A percentile compares a stretch with the other conserved stretches of the same genome.
These are phyloP conservation scores for Xylaria polymorpha DNA, from an alignment of 2,329 filamentous ascomycete genomes.

Conservation along the genomic window DNA sequence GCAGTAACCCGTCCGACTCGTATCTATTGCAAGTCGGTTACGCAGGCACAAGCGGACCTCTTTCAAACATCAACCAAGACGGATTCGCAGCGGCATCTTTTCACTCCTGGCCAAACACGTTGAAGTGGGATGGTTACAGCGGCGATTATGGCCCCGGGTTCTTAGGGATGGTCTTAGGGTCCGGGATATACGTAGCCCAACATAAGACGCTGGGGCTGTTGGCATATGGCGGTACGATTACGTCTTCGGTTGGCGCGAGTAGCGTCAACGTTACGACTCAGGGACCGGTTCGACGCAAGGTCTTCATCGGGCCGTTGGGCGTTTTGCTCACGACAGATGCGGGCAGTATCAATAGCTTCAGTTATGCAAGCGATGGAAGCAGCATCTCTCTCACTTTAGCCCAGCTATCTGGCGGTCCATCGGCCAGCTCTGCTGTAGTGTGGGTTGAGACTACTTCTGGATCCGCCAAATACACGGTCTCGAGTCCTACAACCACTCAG, in stretches of 20 bases:
- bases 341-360: slow-evolving; percentile 55
- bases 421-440: slow-evolving; percentile 47
- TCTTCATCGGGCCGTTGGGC: slow-evolving; percentile 61
- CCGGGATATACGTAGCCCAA: slow-evolving; percentile 61
- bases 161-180: slow-evolving; percentile 62
- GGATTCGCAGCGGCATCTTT: slow-evolving; percentile 67
- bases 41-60: slow-evolving; percentile 63
- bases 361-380: slow-evolving; percentile 46
- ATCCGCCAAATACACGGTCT: slow-evolving; percentile 43
- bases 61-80: slow-evolving; percentile 66
- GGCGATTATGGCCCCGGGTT: slow-evolving; percentile 69
- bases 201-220: slow-evolving; percentile 59
- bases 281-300: slow-evolving; percentile 59
- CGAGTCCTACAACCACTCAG: slow-evolving; percentile 37
- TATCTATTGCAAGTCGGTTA: slow-evolving; percentile 66
- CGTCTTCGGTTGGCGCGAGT: slow-evolving; percentile 36
- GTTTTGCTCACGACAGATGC: slow-evolving; percentile 57
- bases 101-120: slow-evolving; percentile 66
- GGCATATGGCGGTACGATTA: slow-evolving; percentile 61
- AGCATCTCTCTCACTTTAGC: slow-evolving; percentile 48
- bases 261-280: slow-evolving; percentile 54
- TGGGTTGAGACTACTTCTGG: slow-evolving; percentile 53
- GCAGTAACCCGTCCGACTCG: slow-evolving; percentile 57
- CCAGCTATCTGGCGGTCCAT: slow-evolving; percentile 48
- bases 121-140: slow-evolving; percentile 67